These are phyloP conservation scores for Vitis hybrid DNA, from an alignment of 177 flowering plant species.

Conservation along the genomic window DNA sequence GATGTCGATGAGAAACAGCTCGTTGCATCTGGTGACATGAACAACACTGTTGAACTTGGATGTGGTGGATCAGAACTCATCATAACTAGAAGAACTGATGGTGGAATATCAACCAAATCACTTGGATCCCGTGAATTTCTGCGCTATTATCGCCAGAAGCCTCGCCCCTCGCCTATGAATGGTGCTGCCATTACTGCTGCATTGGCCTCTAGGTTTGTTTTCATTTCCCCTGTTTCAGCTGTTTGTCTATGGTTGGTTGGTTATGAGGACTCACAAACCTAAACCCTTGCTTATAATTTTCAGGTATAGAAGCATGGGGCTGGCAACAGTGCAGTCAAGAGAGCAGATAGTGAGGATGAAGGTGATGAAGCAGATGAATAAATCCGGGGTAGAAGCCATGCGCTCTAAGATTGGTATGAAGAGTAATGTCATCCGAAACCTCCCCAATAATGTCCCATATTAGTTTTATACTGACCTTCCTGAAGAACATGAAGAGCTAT, in stretches of 20 bases:
- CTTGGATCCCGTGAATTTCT: conserved; percentile 85
- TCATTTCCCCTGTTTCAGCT: not conserved
- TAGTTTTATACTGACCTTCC: conserved; percentile 21
- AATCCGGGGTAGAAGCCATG: conserved; percentile 78
- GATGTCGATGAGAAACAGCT: conserved; percentile 71
- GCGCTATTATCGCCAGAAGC: conserved; percentile 93
- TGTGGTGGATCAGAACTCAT: conserved; percentile 88
- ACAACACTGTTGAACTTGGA: conserved; percentile 59
- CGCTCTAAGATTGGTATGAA: conserved; percentile 84
- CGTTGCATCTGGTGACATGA: conserved; percentile 43
- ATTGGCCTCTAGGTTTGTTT: conserved; percentile 68
- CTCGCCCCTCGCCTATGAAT: conserved; percentile 62
- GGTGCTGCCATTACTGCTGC: conserved; percentile 52
- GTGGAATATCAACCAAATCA: conserved; percentile 37
- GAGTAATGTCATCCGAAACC: conserved; percentile 85
- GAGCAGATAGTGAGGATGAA: conserved; percentile 80
- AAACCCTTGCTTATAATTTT: not conserved
- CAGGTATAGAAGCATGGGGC: conserved; percentile 96
- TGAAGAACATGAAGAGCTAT: too few species aligned
- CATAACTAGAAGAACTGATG: conserved; percentile 48
- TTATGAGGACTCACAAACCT: not conserved
- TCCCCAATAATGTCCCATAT: conserved; percentile 82
- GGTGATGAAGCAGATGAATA: conserved; percentile 70
- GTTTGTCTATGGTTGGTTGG: not conserved
- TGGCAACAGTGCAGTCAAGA: conserved; percentile 76